phyloP scores from a whole-genome alignment of 176 grass and related monocot species.

The Avena insularis region DNA sequence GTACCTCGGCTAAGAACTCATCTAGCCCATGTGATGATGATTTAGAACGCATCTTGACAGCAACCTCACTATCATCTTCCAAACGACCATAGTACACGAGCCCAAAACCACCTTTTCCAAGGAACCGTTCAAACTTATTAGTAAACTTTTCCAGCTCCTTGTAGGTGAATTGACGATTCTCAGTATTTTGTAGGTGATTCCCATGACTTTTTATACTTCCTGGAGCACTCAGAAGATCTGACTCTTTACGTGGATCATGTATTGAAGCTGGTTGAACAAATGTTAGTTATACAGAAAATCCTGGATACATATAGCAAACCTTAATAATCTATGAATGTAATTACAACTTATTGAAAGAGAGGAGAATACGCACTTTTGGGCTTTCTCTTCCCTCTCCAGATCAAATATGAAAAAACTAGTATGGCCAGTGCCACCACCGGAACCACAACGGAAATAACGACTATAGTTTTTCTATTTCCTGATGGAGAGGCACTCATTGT shows the following conservation, averaged over 20 bases:
- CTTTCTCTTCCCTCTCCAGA: not conserved
- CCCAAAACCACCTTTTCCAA: slow-evolving; percentile 54
- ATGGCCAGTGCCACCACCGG: not conserved
- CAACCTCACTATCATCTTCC: slow-evolving; percentile 35
- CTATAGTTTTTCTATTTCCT: not conserved
- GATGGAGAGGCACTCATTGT: not conserved
- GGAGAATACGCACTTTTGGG: not conserved
- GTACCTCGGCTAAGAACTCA: slow-evolving; percentile 53
- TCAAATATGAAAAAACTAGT: not conserved
- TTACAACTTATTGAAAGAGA: not conserved
- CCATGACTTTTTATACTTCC: not conserved
- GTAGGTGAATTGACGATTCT: slow-evolving; percentile 22
- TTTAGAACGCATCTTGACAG: slow-evolving; percentile 52
- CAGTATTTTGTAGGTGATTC: not conserved
- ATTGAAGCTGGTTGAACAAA: not conserved
- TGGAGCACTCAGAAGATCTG: not conserved
- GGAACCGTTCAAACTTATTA: slow-evolving; percentile 20
- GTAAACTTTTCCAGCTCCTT: not conserved
- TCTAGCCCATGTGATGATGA: slow-evolving; percentile 26
- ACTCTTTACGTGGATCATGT: not conserved
- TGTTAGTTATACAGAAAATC: not conserved
- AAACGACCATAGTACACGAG: slow-evolving; percentile 45
- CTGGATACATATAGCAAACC: not conserved
- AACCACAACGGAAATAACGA: not conserved
- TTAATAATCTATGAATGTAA: not conserved